Evolutionary conservation across 768 basidiomycete species (phyloP).

Genomic region (Exsudoporus frostii): DNA sequence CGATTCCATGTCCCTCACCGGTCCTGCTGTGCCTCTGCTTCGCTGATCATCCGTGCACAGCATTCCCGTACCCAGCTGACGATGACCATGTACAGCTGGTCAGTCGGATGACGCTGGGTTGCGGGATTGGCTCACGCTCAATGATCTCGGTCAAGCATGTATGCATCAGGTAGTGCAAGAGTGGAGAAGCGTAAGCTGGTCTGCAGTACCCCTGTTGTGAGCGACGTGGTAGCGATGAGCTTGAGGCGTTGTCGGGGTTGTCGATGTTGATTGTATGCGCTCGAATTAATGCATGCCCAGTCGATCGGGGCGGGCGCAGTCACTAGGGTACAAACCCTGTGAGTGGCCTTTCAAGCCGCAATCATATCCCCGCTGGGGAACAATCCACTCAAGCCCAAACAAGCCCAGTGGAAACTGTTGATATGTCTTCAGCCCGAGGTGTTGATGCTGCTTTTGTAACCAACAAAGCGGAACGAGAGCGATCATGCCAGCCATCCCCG

Average conservation of each 20-base stretch:
- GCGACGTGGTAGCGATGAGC: not conserved
- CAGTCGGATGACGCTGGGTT: constrained; percentile 5
- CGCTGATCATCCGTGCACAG: constrained; percentile 8
- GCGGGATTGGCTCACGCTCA: constrained; percentile 7
- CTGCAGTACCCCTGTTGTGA: not conserved
- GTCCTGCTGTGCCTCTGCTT: not conserved
- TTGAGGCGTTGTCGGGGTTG: not conserved
- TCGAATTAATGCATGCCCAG: not conserved
- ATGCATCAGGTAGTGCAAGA: not conserved
- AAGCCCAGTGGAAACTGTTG: no score
- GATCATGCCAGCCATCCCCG: not conserved
- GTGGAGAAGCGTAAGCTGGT: not conserved
- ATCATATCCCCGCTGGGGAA: no score
- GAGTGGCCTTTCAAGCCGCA: not conserved
- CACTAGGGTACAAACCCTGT: not conserved
- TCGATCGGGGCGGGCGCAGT: not conserved
- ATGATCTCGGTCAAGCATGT: not conserved
- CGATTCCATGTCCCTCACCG: not conserved
- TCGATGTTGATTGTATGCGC: not conserved
- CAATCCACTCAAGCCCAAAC: not conserved
- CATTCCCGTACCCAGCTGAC: constrained; percentile 5
- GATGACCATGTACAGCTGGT: not conserved
- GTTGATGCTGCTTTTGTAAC: no score
- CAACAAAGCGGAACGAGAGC: not conserved
- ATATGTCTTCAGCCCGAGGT: not conserved